Percentiles rank a stretch among this genome's conserved stretches.
These are phyloP conservation scores for Sporothrix humicola DNA, from an alignment of 2,329 filamentous ascomycete species.

Conservation along the genomic window DNA sequence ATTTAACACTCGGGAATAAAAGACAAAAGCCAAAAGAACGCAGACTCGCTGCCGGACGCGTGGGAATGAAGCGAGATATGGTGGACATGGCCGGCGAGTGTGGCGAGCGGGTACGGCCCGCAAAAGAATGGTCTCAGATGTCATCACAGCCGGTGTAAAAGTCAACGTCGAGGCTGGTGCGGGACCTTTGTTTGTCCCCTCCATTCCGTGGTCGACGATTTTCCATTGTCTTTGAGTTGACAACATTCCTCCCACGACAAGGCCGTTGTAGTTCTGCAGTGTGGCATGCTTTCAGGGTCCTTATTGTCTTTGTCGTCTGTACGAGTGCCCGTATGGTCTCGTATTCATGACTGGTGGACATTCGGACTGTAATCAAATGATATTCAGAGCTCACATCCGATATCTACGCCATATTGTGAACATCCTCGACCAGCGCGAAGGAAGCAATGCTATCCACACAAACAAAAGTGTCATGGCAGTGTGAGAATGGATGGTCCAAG, in stretches of 20 bases:
- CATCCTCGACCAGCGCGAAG: not conserved
- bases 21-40: too few species aligned
- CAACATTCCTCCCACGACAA: not conserved
- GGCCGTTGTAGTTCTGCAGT: not conserved
- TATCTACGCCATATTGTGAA: not conserved
- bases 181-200: not conserved
- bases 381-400: too few species aligned
- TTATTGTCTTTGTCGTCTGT: too few species aligned
- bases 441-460: slow-evolving; percentile 11
- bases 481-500: not conserved
- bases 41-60: not conserved
- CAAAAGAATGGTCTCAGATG: not conserved
- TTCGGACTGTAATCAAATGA: not conserved
- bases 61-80: not conserved
- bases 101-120: slow-evolving; percentile 2
- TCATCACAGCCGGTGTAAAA: too few species aligned
- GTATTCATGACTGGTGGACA: not conserved
- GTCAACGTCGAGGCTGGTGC: too few species aligned
- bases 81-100: too few species aligned
- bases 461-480: not conserved
- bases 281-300: not conserved
- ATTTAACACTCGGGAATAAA: too few species aligned
- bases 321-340: not conserved
- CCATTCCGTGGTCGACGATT: not conserved
- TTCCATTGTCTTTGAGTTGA: not conserved